These are phyloP conservation scores for Stephania yunnanensis DNA, from an alignment of 164 flowering plant genomes.

Conservation along the genomic window DNA sequence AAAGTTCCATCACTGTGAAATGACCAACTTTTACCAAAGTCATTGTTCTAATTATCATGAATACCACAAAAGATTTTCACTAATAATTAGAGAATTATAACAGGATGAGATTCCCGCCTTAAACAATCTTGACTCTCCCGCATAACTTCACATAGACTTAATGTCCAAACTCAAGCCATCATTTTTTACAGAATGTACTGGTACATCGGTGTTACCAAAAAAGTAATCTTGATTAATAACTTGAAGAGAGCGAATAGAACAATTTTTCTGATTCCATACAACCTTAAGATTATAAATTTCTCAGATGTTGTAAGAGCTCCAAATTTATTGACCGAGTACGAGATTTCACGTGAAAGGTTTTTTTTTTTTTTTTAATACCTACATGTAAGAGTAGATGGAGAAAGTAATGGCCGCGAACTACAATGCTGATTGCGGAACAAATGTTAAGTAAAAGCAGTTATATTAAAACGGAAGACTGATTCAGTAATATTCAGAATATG, in stretches of 20 bases:
- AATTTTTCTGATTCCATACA: neutral
- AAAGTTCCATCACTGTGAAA: neutral
- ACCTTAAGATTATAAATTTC: neutral
- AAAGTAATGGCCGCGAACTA: neutral
- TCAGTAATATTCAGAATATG: neutral
- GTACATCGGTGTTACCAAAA: neutral
- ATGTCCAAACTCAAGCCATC: neutral
- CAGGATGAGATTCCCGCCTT: neutral
- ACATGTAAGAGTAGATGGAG: neutral
- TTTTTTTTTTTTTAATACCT: too few relatives aligned
- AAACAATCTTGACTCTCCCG: neutral
- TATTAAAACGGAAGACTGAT: neutral
- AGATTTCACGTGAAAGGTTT: too few relatives aligned
- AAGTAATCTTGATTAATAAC: neutral
- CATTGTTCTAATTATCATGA: neutral
- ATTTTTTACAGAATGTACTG: neutral
- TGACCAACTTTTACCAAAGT: neutral
- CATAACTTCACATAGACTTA: neutral
- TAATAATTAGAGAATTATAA: neutral
- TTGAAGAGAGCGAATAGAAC: neutral
- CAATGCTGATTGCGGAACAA: neutral
- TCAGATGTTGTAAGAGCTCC: neutral
- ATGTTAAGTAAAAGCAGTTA: neutral
- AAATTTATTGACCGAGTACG: too few relatives aligned
- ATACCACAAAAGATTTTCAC: neutral